Conservation (phyloP, 2,329 filamentous ascomycete species). For the Coleophoma eucalyptorum region DNA sequence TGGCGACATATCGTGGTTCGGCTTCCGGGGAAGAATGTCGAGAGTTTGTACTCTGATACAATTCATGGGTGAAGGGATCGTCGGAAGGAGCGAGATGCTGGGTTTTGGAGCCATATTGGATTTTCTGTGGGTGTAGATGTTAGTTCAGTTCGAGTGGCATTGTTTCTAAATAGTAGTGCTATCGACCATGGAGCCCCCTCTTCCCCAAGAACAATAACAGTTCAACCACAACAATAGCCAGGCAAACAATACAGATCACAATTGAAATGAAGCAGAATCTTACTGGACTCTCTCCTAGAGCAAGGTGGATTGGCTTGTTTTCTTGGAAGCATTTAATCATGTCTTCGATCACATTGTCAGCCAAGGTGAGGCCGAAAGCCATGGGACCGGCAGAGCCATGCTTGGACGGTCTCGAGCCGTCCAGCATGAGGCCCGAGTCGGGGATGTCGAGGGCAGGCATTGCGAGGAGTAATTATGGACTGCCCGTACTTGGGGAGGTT, state of each 20-base stretch:
- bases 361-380: constrained; percentile 55
- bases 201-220: constrained; percentile 1
- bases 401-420: constrained; percentile 32
- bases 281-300: constrained; percentile 56
- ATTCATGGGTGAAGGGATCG: constrained; percentile 47
- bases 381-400: constrained; percentile 45
- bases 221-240: background rate
- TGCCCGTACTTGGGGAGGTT: background rate
- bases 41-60: constrained; percentile 33
- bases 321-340: constrained; percentile 58
- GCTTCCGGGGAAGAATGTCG: background rate
- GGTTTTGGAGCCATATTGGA: constrained; percentile 49
- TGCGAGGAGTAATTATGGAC: constrained; percentile 11
- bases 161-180: constrained; percentile 4
- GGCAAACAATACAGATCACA: background rate
- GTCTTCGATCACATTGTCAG: constrained; percentile 54
- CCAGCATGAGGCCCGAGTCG: constrained; percentile 53
- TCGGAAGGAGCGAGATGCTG: constrained; percentile 41
- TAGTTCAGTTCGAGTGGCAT: constrained; percentile 11
- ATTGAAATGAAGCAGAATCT: constrained; percentile 29
- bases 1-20: background rate
- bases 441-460: constrained; percentile 55
- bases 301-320: constrained; percentile 52
- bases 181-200: constrained; percentile 4
- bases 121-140: constrained; percentile 35